Conservation (phyloP, 495 filamentous ascomycete species). For the Hyphodiscus hymeniophilus region DNA sequence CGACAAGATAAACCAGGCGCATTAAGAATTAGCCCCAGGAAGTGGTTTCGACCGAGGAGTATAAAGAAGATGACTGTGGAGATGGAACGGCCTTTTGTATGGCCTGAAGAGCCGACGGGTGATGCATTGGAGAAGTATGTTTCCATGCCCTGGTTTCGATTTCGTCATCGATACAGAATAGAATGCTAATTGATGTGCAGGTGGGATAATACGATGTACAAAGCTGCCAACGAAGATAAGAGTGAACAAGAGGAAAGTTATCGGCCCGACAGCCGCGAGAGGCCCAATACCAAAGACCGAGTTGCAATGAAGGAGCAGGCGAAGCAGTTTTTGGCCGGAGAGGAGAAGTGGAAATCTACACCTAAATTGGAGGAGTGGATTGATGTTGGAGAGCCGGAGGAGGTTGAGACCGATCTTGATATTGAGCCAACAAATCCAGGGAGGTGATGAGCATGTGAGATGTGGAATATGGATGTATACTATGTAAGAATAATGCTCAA, state of each 20-base stretch:
- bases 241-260: slow-evolving; percentile 20
- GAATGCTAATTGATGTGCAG: slow-evolving; percentile 25
- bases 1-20: slow-evolving; percentile 36
- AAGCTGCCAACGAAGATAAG: slow-evolving; percentile 30
- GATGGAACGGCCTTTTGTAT: slow-evolving; percentile 75
- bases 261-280: slow-evolving; percentile 23
- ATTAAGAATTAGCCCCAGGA: slow-evolving; percentile 29
- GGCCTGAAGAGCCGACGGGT: slow-evolving; percentile 54
- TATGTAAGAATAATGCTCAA: slow-evolving; percentile 5
- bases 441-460: not conserved
- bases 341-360: slow-evolving; percentile 28
- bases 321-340: slow-evolving; percentile 43
- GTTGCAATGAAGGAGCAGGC: slow-evolving; percentile 44
- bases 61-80: slow-evolving; percentile 90
- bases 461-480: slow-evolving; percentile 4
- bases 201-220: slow-evolving; percentile 42
- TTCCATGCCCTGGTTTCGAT: slow-evolving; percentile 9
- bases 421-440: slow-evolving; percentile 12
- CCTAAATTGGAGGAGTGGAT: slow-evolving; percentile 20
- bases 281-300: slow-evolving; percentile 27
- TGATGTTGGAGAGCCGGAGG: slow-evolving; percentile 16
- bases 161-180: not conserved
- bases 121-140: slow-evolving; percentile 45
- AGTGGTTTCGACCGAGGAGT: slow-evolving; percentile 49
- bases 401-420: slow-evolving; percentile 7